Base-by-base conservation (phyloP, 768 basidiomycete genomes). In the Calocybe cyanea region DNA sequence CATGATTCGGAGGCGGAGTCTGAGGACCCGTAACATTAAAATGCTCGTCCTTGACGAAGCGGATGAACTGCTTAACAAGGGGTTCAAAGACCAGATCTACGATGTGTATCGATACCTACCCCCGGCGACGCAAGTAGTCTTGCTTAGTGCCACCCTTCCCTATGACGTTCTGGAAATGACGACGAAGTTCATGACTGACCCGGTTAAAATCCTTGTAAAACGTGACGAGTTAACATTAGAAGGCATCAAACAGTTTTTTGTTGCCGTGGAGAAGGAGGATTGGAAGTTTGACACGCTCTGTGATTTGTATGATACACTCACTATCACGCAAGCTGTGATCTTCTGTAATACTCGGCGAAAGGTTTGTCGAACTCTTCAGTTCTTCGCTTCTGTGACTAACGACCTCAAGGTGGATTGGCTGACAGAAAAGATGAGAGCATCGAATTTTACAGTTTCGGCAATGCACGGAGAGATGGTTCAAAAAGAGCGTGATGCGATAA, bases 241-340 rank as follows among this genome's bases (percentile, higher is more conserved):
- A 60, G 88, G 88, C 7, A 93, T 94, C 71, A 93, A 93, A 59
- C 92, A 95, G 63, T 94, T 94, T 71, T 93, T 93, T 75, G 91
- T 99, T 41, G 95, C 94, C 37, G 95, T 99, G 45, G 95, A 97
- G 70, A 96, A 97, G 71, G 95, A 99, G 67, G 95, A 99, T 62
- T 97, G 94, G 94, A 99, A 99, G 64, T 94, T 96, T 61, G 94
- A 97, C 68, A 97, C 94, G 0, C 77, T 99, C 24, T 96, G 90
- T 63, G 95, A 96, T 70, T 71, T 99, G 38, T 98, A 96, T 69
- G 95, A 98, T 66, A 97, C 95, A 21, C 82, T 99, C 54, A 97
- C 94, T 43, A 97, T 99, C 65, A 97, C 94, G 6, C 95, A 97
- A 77, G 95, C 94, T 38, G 94, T 98, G 63, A 96, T 98, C 63